phyloP scores from a whole-genome alignment of 163 green algal species.

The Coccomyxa subellipsoidea region DNA sequence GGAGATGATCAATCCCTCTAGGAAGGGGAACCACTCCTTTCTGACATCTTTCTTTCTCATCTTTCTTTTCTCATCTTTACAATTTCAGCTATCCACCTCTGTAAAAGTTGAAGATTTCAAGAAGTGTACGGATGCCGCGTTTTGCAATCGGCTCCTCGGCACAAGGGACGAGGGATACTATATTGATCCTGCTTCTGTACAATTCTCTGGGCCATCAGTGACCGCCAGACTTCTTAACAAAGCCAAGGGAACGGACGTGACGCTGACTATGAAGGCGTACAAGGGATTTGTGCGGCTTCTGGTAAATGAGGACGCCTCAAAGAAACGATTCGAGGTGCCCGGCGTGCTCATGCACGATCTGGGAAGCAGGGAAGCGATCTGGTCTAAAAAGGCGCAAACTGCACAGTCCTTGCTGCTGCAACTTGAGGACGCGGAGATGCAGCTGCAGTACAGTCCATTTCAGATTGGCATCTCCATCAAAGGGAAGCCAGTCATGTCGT shows the following conservation, averaged over 20 bases:
- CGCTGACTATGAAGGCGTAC: conserved; percentile 59
- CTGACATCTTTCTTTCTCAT: too few species aligned
- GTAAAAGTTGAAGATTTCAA: conserved; percentile 23
- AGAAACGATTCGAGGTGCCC: conserved; percentile 48
- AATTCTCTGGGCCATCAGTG: conserved; percentile 40
- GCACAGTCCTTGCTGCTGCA: conserved; percentile 17
- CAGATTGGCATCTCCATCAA: conserved; percentile 52
- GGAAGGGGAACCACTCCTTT: too few species aligned
- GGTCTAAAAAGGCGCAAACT: conserved; percentile 25
- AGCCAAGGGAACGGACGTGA: conserved; percentile 36
- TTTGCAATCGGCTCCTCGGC: conserved; percentile 83
- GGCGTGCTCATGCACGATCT: conserved; percentile 54
- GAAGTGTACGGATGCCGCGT: conserved; percentile 77
- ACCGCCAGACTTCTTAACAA: conserved; percentile 50
- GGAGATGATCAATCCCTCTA: too few species aligned
- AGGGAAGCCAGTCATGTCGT: conserved; percentile 48
- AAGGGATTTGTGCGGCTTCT: conserved; percentile 69
- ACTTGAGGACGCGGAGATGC: conserved; percentile 31
- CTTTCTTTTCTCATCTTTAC: not conserved
- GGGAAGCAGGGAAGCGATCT: conserved; percentile 24
- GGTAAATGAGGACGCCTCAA: conserved; percentile 67
- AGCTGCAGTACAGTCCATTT: conserved; percentile 60
- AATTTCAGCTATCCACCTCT: too few species aligned
- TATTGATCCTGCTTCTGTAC: conserved; percentile 48
- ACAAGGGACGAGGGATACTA: conserved; percentile 50